Base-by-base conservation (phyloP, 2,329 filamentous ascomycete genomes). In the Ophiocordyceps camponoti-saundersi region DNA sequence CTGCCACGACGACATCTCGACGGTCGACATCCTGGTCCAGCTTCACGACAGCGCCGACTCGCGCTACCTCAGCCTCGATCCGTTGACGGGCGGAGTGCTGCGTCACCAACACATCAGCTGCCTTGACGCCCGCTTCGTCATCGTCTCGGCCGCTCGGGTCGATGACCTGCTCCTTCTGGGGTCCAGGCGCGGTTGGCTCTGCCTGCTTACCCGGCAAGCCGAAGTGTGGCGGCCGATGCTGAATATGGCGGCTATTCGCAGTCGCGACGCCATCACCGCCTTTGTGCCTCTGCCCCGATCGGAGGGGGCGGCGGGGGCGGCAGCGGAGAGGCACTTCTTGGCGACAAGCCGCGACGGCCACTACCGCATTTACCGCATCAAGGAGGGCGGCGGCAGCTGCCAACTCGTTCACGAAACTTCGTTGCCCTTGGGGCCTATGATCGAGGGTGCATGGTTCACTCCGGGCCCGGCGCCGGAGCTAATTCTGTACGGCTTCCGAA, bases 401-500 rank as follows among this genome's bases (percentile, higher is more conserved):
- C 52, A 61, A 12, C 68, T 82, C 1, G 64, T 84, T 6, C 85
- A 94, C 60, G 76, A 81, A 53, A 75, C 81, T 1, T 67, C 70
- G 3, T 75, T 84, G 1, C 79, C 85, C 0, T 78, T 93, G 42
- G 84, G 83, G 1, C 80, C 82, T 1, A 79, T 85, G 53, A 73
- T 95, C 36, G 85, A 93, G 60, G 79, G 80, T 0, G 72, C 82
- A 0, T 81, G 77, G 65, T 74, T 90, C 49, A 54, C 61, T 42
- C 45, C 49, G 22, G 55, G 56, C 36, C 48, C 55, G 1, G 61
- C 61, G 0, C 60, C 67, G 1, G 71, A 84, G 44, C 66, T 95
- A 1, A 67, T 88, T 26, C 66, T 94, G 13, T 85, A 81, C 59
- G 90, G 90, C 3, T 96, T 95, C 64, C 79, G 77, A 47, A 79